Base-by-base conservation (phyloP, 148 eudicot species). In the Chenopodium album region DNA sequence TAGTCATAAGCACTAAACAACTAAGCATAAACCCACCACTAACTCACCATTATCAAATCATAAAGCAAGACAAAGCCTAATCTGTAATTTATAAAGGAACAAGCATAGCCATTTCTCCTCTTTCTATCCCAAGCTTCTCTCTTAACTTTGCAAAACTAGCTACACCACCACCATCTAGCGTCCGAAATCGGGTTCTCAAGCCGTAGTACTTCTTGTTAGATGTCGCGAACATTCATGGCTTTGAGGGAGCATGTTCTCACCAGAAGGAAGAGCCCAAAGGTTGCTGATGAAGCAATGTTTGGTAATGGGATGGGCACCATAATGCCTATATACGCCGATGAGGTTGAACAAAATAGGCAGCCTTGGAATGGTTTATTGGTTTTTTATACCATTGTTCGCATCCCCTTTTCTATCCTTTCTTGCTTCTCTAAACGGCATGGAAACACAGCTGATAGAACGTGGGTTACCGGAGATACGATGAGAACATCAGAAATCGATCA, bases 251-350 rank as follows among this genome's bases (percentile, higher is more conserved):
- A 84, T 69, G 79, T 88, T 56, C 83, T 79, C 56, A 82, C 79
- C 77, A 87, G 68, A 80, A 87, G 82, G 82, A 86, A 89, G 87
- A 91, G 89, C 64, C 85, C 88, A 16, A 85, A 86, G 70, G 94
- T 92, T 44, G 92, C 90, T 4, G 92, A 92, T 69, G 96, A 91
- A 84, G 82, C 70, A 76, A 91, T 90, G 90, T 79, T 90, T 64
- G 66, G 23, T 14, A 62, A 62, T 22, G 66, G 80, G 22, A 83
- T 69, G 41, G 83, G 41, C n/a, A 56, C 69, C 26, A 86, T 50
- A 23, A 20, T 41, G 44, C 44, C 44, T 41, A 41, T 82, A 59
- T 71, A 82, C 28, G 82, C 50, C 37, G 82, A 78, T 16, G 82
- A 83, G 67, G 70, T 60, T 63, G 78, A 82, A 13, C 67, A 80